A percentile compares a stretch with the other conserved stretches of the same genome.
Evolutionary conservation across 768 basidiomycete species (phyloP).

Genomic region (Kwoniella sp.): DNA sequence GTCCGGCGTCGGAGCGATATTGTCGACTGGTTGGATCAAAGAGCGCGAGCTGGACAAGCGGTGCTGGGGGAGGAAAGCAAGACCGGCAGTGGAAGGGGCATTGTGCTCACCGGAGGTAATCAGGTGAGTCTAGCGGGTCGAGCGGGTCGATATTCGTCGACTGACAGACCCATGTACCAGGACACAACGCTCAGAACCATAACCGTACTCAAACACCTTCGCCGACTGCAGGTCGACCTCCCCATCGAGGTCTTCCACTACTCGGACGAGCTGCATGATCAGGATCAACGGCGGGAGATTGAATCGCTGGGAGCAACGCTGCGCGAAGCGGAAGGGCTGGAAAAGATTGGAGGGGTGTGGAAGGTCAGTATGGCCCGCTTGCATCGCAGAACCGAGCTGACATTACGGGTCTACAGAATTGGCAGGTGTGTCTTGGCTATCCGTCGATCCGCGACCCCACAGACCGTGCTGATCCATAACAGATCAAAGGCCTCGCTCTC

Average conservation of each 20-base stretch:
- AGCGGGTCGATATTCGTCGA: not conserved
- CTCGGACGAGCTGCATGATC: slow-evolving; percentile 48
- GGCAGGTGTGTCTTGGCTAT: slow-evolving; percentile 15
- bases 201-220: slow-evolving; percentile 48
- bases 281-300: slow-evolving; percentile 34
- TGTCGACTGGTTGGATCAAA: slow-evolving; percentile 38
- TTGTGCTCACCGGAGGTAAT: slow-evolving; percentile 52
- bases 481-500: slow-evolving; percentile 51
- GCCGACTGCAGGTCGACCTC: slow-evolving; percentile 42
- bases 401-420: slow-evolving; percentile 23
- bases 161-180: slow-evolving; percentile 11
- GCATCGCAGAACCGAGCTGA: not conserved
- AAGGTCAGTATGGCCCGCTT: slow-evolving; percentile 25
- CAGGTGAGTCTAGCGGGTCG: slow-evolving; percentile 24
- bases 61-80: slow-evolving; percentile 25
- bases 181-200: slow-evolving; percentile 50
- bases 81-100: slow-evolving; percentile 39
- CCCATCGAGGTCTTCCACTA: slow-evolving; percentile 53
- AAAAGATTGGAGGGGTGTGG: slow-evolving; percentile 32
- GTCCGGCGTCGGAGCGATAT: slow-evolving; percentile 34
- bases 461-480: not conserved
- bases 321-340: slow-evolving; percentile 31
- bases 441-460: not conserved
- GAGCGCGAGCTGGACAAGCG: slow-evolving; percentile 33
- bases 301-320: slow-evolving; percentile 48